Evolutionary conservation across 2,329 filamentous ascomycete species (phyloP), one percentile per base, ranked within the genome.

Genomic region (Talaromyces piceae): DNA sequence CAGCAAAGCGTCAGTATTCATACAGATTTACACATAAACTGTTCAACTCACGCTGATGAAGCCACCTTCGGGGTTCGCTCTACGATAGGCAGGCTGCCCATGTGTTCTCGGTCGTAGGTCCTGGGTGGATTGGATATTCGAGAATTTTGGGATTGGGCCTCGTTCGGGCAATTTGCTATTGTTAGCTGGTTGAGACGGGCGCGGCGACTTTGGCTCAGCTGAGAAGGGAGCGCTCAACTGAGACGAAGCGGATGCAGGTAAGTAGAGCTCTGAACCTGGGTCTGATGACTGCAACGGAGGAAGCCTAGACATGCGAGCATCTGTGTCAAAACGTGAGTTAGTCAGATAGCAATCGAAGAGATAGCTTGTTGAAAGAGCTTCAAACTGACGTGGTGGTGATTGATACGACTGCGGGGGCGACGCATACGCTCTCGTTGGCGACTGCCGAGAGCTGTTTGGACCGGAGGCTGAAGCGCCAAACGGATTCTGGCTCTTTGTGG

Each of bases 11-110:
- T 64, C 57, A 65, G 57, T 43, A n/a, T n/a, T n/a, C n/a, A n/a
- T n/a, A n/a, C 18, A 45, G 13, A 44, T n/a, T 26, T 16, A 12
- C 37, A 5, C 3, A 26, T 28, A 25, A 8, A 37, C 23, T 9
- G 18, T 3, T 18, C 12, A 7, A 71, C 87, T 73, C 78, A 94
- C 89, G 69, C 93, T 97, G 67, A 98, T 95, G 67, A 98, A 98
- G 45, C 93, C 93, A 49, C 93, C 93, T 67, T 98, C 93, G 2
- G 93, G 93, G 61, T 95, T 94, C 50, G 93, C 93, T 71, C 93
- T 83, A 61, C 93, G 82, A 66, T 95, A 97, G 1, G 89, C 81
- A 50, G 93, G 93, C 66, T 98, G 93, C 18, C 81, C 65, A 68
- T 91, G 95, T 66, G 93, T 83, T 65, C 86, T 87, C 41, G 91